These are phyloP conservation scores for Pezizomycotina sp. DNA, from an alignment of 2,329 filamentous ascomycete genomes.

Conservation along the genomic window DNA sequence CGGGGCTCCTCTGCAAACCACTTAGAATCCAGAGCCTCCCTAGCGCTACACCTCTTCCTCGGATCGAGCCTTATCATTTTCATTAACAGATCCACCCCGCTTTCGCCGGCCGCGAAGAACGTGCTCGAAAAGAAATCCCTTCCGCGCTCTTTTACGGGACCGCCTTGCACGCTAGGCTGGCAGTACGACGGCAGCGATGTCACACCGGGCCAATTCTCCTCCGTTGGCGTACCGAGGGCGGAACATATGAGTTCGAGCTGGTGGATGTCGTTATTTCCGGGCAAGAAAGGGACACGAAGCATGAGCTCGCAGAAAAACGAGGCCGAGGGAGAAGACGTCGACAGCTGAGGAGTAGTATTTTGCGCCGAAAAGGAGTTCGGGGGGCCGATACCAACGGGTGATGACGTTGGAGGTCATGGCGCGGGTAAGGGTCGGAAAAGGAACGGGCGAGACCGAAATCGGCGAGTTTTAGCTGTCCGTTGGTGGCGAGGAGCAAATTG, in stretches of 20 bases:
- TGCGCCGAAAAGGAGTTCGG: constrained; percentile 82
- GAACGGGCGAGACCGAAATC: constrained; percentile 89
- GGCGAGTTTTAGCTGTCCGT: constrained; percentile 85
- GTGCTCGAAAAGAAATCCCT: constrained; percentile 56
- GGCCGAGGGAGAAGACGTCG: constrained; percentile 84
- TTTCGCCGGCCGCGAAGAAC: constrained; percentile 64
- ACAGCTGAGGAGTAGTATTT: constrained; percentile 79
- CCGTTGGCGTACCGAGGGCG: constrained; percentile 74
- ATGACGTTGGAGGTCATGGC: constrained; percentile 91
- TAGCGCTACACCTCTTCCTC: constrained; percentile 61
- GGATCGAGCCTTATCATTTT: constrained; percentile 74
- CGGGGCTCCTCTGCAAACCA: constrained; percentile 78
- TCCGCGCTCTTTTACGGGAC: constrained; percentile 37
- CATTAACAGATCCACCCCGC: constrained; percentile 78
- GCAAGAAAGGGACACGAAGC: constrained; percentile 64
- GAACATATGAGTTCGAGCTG: constrained; percentile 74
- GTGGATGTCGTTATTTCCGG: constrained; percentile 68
- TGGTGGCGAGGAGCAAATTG: constrained; percentile 84
- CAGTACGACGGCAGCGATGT: constrained; percentile 64
- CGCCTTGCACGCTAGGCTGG: constrained; percentile 42
- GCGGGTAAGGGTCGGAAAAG: constrained; percentile 74
- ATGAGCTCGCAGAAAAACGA: constrained; percentile 87
- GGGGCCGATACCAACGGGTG: constrained; percentile 90
- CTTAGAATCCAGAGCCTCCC: constrained; percentile 58
- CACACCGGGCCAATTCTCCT: constrained; percentile 92